Percentiles rank a stretch among this genome's conserved stretches.
Evolutionary conservation across 2,329 filamentous ascomycete species (phyloP).

Genomic region (Fusarium albosuccineum): DNA sequence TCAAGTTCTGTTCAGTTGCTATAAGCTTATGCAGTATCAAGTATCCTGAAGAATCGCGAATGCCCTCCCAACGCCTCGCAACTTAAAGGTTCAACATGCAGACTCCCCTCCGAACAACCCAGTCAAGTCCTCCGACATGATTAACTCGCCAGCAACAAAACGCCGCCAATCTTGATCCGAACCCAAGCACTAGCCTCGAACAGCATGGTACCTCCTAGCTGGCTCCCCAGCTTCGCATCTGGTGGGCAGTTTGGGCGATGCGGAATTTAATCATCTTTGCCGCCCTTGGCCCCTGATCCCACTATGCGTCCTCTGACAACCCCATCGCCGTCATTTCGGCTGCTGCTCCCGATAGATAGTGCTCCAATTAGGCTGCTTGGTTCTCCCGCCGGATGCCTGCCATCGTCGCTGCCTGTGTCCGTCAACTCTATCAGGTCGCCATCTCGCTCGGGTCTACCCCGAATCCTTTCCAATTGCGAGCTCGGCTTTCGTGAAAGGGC

Average conservation of each 20-base stretch:
- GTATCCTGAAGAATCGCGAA: conserved; percentile 40
- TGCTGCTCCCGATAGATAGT: conserved; percentile 49
- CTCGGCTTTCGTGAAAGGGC: conserved; percentile 75
- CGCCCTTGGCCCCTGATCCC: conserved; percentile 53
- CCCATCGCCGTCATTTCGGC: conserved; percentile 55
- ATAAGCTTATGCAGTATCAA: conserved; percentile 31
- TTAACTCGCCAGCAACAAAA: conserved; percentile 34
- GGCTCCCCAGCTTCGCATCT: not conserved
- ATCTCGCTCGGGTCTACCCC: conserved; percentile 54
- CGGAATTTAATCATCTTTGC: conserved; percentile 31
- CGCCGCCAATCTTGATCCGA: conserved; percentile 23
- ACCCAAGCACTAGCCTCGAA: conserved; percentile 14
- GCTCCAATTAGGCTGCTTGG: conserved; percentile 50
- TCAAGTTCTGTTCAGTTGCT: conserved; percentile 11
- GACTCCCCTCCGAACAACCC: conserved; percentile 14
- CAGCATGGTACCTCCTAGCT: not conserved
- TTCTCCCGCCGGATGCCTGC: conserved; percentile 46
- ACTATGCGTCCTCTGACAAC: conserved; percentile 54
- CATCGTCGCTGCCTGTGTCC: conserved; percentile 71
- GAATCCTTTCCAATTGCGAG: conserved; percentile 61
- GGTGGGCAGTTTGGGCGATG: not conserved
- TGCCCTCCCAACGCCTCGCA: conserved; percentile 43
- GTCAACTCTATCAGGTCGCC: conserved; percentile 80
- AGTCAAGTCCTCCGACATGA: conserved; percentile 4
- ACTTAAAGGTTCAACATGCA: conserved; percentile 38